Evolutionary conservation across 441 rosid genomes (phyloP).

Genomic region (Aquilaria agallochum): DNA sequence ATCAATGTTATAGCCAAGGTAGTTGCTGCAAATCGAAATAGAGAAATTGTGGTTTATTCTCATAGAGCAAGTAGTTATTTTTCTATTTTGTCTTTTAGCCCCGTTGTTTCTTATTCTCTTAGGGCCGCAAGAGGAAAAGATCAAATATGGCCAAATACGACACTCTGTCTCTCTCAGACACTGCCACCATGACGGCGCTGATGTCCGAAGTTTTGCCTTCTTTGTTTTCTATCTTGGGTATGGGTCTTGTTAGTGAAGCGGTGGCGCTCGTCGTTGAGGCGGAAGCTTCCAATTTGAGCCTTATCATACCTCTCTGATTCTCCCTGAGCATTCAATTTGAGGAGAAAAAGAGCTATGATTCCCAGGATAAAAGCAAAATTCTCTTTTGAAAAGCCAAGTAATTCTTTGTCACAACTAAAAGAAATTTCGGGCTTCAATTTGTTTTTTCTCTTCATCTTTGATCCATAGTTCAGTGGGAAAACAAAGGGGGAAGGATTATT

Average conservation of each 20-base stretch:
- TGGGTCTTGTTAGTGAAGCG: background rate
- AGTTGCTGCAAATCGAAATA: too few relatives aligned
- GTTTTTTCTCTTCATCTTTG: background rate
- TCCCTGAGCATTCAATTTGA: slow-evolving; percentile 34
- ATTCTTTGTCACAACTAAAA: background rate
- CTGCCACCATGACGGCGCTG: background rate
- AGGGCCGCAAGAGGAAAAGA: slow-evolving; percentile 35
- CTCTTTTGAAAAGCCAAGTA: slow-evolving; percentile 22
- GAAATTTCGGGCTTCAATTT: background rate
- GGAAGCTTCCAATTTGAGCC: slow-evolving; percentile 7
- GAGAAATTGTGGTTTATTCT: too few relatives aligned
- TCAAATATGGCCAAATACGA: slow-evolving; percentile 3
- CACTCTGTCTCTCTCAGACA: background rate
- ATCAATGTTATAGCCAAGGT: too few relatives aligned
- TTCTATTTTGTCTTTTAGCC: background rate
- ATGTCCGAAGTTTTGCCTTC: background rate
- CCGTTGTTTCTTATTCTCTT: slow-evolving; percentile 10
- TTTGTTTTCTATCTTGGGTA: background rate
- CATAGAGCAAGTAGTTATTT: too few relatives aligned
- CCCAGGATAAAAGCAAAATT: slow-evolving; percentile 13
- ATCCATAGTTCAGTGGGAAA: slow-evolving; percentile 4
- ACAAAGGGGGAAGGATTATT: slow-evolving; percentile 25
- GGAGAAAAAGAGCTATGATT: slow-evolving; percentile 15
- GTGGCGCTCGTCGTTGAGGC: background rate
- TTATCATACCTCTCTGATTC: background rate